Conservation (phyloP, 1,284 basidiomycete species). For the Trichosporon asahii region DNA sequence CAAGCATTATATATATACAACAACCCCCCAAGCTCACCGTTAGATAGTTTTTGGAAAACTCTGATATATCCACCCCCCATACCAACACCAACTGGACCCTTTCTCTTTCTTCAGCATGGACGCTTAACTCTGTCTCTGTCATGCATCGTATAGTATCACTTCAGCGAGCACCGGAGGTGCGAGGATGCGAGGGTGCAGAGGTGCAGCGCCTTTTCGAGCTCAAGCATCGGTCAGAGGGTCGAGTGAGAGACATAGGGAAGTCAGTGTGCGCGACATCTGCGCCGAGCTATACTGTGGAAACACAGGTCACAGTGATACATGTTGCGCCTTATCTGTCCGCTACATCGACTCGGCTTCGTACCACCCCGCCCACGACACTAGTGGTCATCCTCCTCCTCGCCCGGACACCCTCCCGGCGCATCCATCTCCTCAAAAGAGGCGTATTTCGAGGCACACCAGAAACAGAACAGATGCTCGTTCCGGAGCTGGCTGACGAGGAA, state of each 20-base stretch:
- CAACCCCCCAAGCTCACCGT: neutral
- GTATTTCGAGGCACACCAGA: conserved; percentile 50
- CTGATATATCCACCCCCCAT: too few relatives aligned
- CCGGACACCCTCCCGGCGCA: conserved; percentile 49
- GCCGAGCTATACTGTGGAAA: too few relatives aligned
- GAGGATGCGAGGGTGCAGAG: too few relatives aligned
- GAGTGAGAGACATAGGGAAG: too few relatives aligned
- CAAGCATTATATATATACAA: neutral
- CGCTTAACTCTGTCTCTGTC: neutral
- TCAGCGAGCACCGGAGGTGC: too few relatives aligned
- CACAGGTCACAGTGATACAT: too few relatives aligned
- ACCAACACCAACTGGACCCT: neutral
- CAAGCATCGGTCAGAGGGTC: too few relatives aligned
- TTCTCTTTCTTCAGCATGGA: neutral
- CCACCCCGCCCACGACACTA: too few relatives aligned
- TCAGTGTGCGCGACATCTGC: too few relatives aligned
- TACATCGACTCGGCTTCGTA: too few relatives aligned
- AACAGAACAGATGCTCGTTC: conserved; percentile 48
- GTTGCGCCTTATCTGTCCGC: too few relatives aligned
- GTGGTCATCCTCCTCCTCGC: conserved; percentile 51
- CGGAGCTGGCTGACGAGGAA: conserved; percentile 46
- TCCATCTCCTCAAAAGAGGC: conserved; percentile 47
- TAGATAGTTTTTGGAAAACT: neutral
- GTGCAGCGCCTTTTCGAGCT: too few relatives aligned
- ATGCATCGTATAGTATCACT: neutral